These are phyloP conservation scores for Bertia moriformis DNA, from an alignment of 2,329 filamentous ascomycete species.

Conservation along the genomic window DNA sequence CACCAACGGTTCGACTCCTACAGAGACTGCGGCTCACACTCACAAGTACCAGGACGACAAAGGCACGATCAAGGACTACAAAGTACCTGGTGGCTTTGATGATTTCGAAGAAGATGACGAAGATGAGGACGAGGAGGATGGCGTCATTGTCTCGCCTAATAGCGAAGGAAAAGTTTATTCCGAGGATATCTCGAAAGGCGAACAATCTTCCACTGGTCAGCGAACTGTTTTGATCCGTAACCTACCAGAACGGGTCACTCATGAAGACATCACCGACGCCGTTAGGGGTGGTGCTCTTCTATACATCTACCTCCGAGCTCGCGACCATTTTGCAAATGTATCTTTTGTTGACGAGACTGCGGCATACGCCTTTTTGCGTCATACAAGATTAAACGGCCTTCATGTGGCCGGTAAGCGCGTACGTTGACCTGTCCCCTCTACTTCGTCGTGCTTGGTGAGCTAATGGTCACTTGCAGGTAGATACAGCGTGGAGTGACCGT, in stretches of 20 bases:
- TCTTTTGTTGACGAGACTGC: slow-evolving; percentile 55
- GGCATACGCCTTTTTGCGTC: slow-evolving; percentile 49
- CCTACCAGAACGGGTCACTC: slow-evolving; percentile 44
- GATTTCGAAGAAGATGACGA: not conserved
- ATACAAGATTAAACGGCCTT: slow-evolving; percentile 50
- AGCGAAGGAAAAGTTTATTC: slow-evolving; percentile 12
- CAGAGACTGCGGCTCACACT: too few relatives aligned
- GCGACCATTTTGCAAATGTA: slow-evolving; percentile 46
- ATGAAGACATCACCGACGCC: slow-evolving; percentile 47
- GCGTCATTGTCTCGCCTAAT: not conserved
- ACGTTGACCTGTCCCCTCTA: slow-evolving; percentile 13
- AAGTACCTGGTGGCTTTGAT: not conserved
- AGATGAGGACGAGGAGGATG: not conserved
- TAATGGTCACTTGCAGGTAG: slow-evolving; percentile 30
- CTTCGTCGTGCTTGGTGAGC: slow-evolving; percentile 4
- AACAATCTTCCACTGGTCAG: slow-evolving; percentile 10
- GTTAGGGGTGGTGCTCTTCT: slow-evolving; percentile 59
- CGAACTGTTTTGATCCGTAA: slow-evolving; percentile 50
- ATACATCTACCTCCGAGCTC: slow-evolving; percentile 46
- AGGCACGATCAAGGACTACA: too few relatives aligned
- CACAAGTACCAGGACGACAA: too few relatives aligned
- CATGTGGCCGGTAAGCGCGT: slow-evolving; percentile 58
- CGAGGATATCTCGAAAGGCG: slow-evolving; percentile 15
- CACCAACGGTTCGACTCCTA: too few relatives aligned
- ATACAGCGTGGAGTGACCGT: slow-evolving; percentile 54